A percentile compares a stretch with the other conserved stretches of the same genome.
phyloP scores from a whole-genome alignment of 176 grass and related monocot genomes.

The Tillandsia fasciculata region DNA sequence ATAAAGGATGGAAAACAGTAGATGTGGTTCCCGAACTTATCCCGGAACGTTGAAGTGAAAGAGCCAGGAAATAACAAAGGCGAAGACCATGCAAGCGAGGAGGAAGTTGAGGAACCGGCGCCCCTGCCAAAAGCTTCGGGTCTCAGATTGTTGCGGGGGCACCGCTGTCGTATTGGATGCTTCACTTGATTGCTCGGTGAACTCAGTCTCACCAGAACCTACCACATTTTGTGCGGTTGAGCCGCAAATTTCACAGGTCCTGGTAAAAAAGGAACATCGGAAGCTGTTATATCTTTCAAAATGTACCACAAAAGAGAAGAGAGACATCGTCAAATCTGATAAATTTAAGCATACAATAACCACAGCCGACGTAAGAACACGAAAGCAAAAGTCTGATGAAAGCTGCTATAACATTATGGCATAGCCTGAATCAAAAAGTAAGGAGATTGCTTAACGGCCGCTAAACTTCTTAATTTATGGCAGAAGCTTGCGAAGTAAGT shows the following conservation, averaged over 20 bases:
- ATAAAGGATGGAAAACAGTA: neutral
- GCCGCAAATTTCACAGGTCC: slow-evolving; percentile 86
- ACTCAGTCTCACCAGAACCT: slow-evolving; percentile 58
- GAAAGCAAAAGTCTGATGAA: neutral
- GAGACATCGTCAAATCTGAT: neutral
- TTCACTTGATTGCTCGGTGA: slow-evolving; percentile 81
- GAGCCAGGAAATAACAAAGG: slow-evolving; percentile 16
- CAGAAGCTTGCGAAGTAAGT: neutral
- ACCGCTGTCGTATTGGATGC: slow-evolving; percentile 18
- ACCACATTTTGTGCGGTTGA: slow-evolving; percentile 75
- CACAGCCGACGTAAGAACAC: neutral
- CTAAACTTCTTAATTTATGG: neutral
- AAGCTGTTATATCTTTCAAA: slow-evolving; percentile 2
- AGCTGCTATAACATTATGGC: too few species aligned
- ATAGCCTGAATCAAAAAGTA: too few species aligned
- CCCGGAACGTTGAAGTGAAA: slow-evolving; percentile 17
- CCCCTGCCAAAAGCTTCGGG: slow-evolving; percentile 12
- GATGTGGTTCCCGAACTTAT: neutral
- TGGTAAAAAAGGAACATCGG: slow-evolving; percentile 12
- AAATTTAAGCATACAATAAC: slow-evolving; percentile 9
- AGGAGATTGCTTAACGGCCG: neutral
- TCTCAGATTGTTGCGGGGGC: slow-evolving; percentile 27
- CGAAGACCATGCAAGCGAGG: slow-evolving; percentile 14
- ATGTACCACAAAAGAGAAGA: neutral
- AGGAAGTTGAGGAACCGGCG: slow-evolving; percentile 16